Percentiles rank a stretch among this genome's conserved stretches.
Conservation (phyloP, 108 stramenopile species). For the Fragilaria radians region DNA sequence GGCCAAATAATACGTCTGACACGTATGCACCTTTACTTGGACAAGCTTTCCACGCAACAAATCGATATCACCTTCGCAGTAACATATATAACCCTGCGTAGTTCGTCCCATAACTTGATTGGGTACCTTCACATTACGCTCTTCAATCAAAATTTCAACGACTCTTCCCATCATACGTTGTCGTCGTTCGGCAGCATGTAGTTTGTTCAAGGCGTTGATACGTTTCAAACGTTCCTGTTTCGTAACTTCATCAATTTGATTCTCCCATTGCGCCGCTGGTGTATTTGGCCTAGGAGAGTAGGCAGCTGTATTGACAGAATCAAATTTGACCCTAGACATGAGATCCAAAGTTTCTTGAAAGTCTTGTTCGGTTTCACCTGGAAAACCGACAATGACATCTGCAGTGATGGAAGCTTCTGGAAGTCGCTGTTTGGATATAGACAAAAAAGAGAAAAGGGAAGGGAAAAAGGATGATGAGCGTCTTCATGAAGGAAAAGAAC, state of each 20-base stretch:
- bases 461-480: neutral
- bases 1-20: slow-evolving; percentile 65
- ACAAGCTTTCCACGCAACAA: slow-evolving; percentile 81
- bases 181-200: slow-evolving; percentile 86
- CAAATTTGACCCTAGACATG: slow-evolving; percentile 69
- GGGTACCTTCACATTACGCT: slow-evolving; percentile 85
- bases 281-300: slow-evolving; percentile 57
- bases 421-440: slow-evolving; percentile 5
- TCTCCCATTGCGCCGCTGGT: slow-evolving; percentile 40
- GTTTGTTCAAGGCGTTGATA: slow-evolving; percentile 79
- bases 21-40: slow-evolving; percentile 65
- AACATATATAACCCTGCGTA: slow-evolving; percentile 86
- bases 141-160: slow-evolving; percentile 91
- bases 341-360: slow-evolving; percentile 77
- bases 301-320: slow-evolving; percentile 47
- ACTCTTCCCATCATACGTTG: slow-evolving; percentile 86
- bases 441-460: neutral
- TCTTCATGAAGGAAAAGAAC: neutral
- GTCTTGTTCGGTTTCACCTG: slow-evolving; percentile 79
- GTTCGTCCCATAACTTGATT: slow-evolving; percentile 91
- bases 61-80: slow-evolving; percentile 87
- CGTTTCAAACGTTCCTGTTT: slow-evolving; percentile 82
- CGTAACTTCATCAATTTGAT: slow-evolving; percentile 69
- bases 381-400: slow-evolving; percentile 86
- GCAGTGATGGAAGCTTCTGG: slow-evolving; percentile 75